Evolutionary conservation across 805 yeast genomes (phyloP).

Genomic region (Sugiyamaella qingdaonensis): DNA sequence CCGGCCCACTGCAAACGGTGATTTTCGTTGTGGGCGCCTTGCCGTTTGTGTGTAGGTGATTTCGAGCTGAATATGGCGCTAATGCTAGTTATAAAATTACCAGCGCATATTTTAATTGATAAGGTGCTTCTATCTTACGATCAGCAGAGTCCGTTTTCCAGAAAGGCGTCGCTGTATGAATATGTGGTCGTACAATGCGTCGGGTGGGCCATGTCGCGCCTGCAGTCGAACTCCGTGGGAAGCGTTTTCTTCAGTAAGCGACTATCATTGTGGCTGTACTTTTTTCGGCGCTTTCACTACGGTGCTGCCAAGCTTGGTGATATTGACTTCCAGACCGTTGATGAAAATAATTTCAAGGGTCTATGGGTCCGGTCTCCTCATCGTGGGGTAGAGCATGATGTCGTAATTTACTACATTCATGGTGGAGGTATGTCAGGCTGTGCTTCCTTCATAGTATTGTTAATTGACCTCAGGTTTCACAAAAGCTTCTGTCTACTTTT

Average conservation of each 20-base stretch:
- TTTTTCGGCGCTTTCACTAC: slow-evolving; percentile 27
- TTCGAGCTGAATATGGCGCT: neutral
- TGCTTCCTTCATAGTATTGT: neutral
- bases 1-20: slow-evolving; percentile 11
- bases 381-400: slow-evolving; percentile 34
- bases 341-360: slow-evolving; percentile 29
- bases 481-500: slow-evolving; percentile 38
- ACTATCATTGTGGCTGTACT: slow-evolving; percentile 22
- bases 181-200: slow-evolving; percentile 20
- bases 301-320: slow-evolving; percentile 33
- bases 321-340: slow-evolving; percentile 14
- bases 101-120: slow-evolving; percentile 21
- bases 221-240: slow-evolving; percentile 23
- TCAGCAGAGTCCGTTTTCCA: slow-evolving; percentile 22
- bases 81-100: slow-evolving; percentile 20
- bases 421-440: slow-evolving; percentile 33
- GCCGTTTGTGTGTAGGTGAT: slow-evolving; percentile 15
- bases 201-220: slow-evolving; percentile 24
- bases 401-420: slow-evolving; percentile 43
- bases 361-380: slow-evolving; percentile 34
- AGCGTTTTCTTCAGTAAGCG: slow-evolving; percentile 23
- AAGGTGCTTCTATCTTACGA: slow-evolving; percentile 26
- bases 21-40: slow-evolving; percentile 15
- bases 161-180: slow-evolving; percentile 25
- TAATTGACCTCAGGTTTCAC: slow-evolving; percentile 25